Percentiles rank a stretch among this genome's conserved stretches.
Conservation (phyloP, 148 eudicot species). For the Chenopodium berlandieri region DNA sequence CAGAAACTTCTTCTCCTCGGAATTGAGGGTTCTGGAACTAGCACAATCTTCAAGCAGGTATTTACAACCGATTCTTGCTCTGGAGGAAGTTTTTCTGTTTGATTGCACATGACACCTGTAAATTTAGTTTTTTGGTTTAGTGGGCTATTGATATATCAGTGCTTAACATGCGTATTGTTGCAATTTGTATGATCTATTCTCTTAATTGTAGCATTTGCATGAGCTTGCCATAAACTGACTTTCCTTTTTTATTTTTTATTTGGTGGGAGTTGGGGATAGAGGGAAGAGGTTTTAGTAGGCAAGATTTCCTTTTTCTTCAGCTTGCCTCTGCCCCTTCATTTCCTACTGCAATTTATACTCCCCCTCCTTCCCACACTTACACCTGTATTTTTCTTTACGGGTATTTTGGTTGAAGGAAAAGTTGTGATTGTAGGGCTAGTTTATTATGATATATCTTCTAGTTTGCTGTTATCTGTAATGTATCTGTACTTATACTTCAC, state of each 20-base stretch:
- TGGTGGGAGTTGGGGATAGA: background rate
- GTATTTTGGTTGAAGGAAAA: no score
- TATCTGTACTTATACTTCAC: background rate
- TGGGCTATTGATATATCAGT: background rate
- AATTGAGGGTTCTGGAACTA: slow-evolving; percentile 85
- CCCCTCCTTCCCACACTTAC: no score
- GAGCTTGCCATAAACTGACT: background rate
- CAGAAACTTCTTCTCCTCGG: slow-evolving; percentile 92
- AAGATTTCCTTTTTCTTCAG: no score
- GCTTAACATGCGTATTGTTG: background rate
- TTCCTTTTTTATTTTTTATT: background rate
- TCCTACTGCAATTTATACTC: no score
- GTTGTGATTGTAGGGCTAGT: background rate
- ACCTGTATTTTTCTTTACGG: no score
- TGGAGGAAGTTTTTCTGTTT: background rate
- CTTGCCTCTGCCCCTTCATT: no score
- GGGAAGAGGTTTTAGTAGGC: no score
- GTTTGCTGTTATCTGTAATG: background rate
- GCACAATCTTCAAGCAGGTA: slow-evolving; percentile 99
- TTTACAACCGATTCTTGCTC: slow-evolving; percentile 3
- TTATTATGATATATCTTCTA: background rate
- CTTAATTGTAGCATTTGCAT: background rate
- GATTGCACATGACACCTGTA: background rate
- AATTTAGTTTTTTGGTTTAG: no score
- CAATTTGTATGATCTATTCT: background rate